Evolutionary conservation across 164 flowering plant species (phyloP), one percentile per base, ranked within the genome.

Genomic region (Pachysandra terminalis): DNA sequence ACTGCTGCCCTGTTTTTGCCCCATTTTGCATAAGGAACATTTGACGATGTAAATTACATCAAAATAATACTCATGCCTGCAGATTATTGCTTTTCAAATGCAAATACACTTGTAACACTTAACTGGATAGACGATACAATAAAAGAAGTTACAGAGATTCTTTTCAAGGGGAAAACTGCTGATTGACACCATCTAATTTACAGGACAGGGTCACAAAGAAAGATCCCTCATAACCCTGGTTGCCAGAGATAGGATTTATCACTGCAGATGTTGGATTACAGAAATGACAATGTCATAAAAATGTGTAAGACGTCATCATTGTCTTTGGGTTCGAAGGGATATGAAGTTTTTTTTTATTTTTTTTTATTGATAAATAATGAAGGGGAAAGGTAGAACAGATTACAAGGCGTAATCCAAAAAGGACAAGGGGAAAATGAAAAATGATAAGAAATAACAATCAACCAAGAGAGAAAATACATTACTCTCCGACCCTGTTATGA

Each of bases 1-100:
- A 78, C 83, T 80, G 78, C 86, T 82, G 0, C 91, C 95, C 97
- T 90, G 83, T 68, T 80, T 41, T n/a, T 57, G 69, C 66, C 61
- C 60, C 14, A 59, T 28, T 24, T 54, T 12, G 22, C 24, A 26
- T 21, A 51, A 26, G 59, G 14, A 66, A 13, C 63, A 49, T 25
- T n/a, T 53, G 56, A 51, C 35, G 41, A 62, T 4, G 41, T 14
- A 45, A 10, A 19, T 21, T 9, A 26, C 26, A 60, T 12, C 5
- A 32, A 48, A 48, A 45, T 10, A 12, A 45, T 5, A 45, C 15
- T 45, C 51, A 15, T 45, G 6, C 17, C 4, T 45, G 51, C 17
- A 45, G 9, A 5, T 45, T 2, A 45, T 45, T 45, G 51, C 51
- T 45, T 45, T 45, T 13, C 51, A 45, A 45, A 45, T 45, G 51